phyloP scores from a whole-genome alignment of 768 basidiomycete species.

The Suillus subaureus region DNA sequence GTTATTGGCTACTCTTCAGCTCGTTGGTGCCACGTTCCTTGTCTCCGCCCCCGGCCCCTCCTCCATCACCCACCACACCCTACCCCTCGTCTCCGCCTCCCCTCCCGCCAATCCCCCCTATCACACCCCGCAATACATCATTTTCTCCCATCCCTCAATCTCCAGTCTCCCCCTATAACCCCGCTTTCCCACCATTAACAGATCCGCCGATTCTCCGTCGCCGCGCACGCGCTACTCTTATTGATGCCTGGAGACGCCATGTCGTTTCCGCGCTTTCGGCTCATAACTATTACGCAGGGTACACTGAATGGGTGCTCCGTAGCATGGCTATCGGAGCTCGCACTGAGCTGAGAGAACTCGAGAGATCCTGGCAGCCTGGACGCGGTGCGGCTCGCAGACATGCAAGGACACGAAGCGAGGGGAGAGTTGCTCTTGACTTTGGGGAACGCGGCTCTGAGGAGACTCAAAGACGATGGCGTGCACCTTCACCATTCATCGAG shows the following conservation, averaged over 20 bases:
- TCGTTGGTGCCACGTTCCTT: constrained; percentile 35
- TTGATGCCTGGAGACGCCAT: constrained; percentile 67
- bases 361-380: constrained; percentile 16
- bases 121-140: constrained; percentile 25
- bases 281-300: constrained; percentile 36
- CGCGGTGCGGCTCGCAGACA: constrained; percentile 41
- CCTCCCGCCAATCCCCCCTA: constrained; percentile 32
- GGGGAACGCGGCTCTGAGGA: constrained; percentile 27
- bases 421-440: constrained; percentile 42
- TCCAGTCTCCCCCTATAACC: constrained; percentile 25
- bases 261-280: constrained; percentile 53
- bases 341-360: constrained; percentile 20
- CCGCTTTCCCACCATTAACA: constrained; percentile 14
- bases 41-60: constrained; percentile 23
- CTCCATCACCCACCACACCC: constrained; percentile 21
- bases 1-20: constrained; percentile 18
- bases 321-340: constrained; percentile 23
- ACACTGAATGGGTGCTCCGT: constrained; percentile 34
- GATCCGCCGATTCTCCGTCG: constrained; percentile 50
- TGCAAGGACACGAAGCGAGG: constrained; percentile 47
- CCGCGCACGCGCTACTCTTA: constrained; percentile 65
- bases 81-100: constrained; percentile 30
- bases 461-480: constrained; percentile 26
- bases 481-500: constrained; percentile 25
- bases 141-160: constrained; percentile 18